Conservation (phyloP, 2,329 filamentous ascomycete genomes). For the Aureobasidium melanogenum region DNA sequence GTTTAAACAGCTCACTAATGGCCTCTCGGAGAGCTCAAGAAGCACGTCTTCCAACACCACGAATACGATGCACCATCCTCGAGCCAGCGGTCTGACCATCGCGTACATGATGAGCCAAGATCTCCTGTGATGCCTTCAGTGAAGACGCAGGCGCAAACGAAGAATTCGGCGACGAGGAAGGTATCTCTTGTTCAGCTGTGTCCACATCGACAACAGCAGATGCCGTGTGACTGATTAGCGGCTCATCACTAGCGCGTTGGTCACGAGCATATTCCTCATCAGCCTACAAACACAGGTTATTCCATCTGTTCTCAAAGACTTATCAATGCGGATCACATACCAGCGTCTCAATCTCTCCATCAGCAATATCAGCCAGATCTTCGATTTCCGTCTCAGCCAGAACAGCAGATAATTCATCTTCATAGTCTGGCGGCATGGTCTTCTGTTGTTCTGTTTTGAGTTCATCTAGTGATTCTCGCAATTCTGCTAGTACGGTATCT, state of each 20-base stretch:
- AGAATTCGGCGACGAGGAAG: not conserved
- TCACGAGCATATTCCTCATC: conserved; percentile 2
- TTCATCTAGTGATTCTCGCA: not conserved
- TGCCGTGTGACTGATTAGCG: not conserved
- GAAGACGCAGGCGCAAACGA: not conserved
- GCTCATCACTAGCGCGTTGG: not conserved
- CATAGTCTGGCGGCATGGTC: not conserved
- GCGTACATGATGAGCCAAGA: not conserved
- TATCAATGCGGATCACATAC: not conserved
- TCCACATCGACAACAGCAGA: not conserved
- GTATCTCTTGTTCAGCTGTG: not conserved
- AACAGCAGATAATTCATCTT: not conserved
- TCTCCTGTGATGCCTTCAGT: not conserved
- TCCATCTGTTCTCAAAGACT: rapidly evolving
- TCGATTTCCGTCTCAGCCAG: conserved; percentile 2
- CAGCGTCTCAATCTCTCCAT: not conserved
- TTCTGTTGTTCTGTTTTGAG: not conserved
- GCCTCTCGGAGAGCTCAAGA: not conserved
- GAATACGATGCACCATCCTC: not conserved
- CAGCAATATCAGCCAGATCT: not conserved
- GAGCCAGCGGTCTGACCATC: not conserved
- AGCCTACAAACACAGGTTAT: not conserved
- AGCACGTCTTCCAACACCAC: not conserved
- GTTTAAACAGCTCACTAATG: too few relatives aligned
- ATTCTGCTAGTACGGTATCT: not conserved